Percentiles rank a stretch among this genome's conserved stretches.
These are phyloP conservation scores for Abelmoschus esculentus DNA, from an alignment of 345 rosid genomes.

Conservation along the genomic window DNA sequence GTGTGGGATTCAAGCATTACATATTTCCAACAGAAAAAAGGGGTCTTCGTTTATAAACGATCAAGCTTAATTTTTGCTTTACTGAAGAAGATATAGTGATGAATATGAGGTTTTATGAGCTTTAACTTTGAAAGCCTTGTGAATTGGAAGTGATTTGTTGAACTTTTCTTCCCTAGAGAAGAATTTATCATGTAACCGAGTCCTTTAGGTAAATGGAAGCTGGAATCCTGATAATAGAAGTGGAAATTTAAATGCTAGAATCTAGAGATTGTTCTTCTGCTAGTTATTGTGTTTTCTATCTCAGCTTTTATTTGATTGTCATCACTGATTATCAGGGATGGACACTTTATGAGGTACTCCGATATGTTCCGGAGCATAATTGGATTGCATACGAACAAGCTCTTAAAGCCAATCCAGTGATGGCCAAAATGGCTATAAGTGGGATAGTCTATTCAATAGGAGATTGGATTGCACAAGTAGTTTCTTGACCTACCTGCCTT, in stretches of 20 bases:
- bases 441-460: conserved; percentile 81
- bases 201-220: not conserved
- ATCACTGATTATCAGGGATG: conserved; percentile 55
- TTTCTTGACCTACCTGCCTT: not conserved
- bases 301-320: not conserved
- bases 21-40: no score
- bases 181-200: not conserved
- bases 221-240: not conserved
- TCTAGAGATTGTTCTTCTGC: not conserved
- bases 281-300: not conserved
- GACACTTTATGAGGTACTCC: conserved; percentile 78
- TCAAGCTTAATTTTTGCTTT: not conserved
- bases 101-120: not conserved
- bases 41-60: not conserved
- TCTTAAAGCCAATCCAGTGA: conserved; percentile 74
- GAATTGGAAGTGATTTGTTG: not conserved
- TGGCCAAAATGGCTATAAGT: conserved; percentile 94
- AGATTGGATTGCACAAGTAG: conserved; percentile 97
- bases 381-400: conserved; percentile 92
- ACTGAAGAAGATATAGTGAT: not conserved
- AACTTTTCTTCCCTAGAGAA: not conserved
- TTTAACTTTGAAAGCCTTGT: not conserved
- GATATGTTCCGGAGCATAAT: conserved; percentile 83
- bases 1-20: no score
- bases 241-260: not conserved